A percentile compares a stretch with the other conserved stretches of the same genome.
These are phyloP conservation scores for Cryptococcus sp. DNA, from an alignment of 1,284 basidiomycete species.

Conservation along the genomic window DNA sequence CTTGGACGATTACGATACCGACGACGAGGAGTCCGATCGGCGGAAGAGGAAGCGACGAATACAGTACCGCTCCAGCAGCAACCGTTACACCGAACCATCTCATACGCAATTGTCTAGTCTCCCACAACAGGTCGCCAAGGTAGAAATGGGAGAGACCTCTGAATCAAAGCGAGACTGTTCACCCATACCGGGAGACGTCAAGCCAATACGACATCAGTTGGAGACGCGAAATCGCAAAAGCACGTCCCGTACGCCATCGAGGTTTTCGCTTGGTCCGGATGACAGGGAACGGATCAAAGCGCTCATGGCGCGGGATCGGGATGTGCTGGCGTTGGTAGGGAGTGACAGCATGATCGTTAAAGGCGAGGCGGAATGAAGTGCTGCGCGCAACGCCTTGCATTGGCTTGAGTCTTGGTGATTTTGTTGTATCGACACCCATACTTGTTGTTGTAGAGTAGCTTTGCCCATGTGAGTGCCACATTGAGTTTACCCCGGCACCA, in stretches of 20 bases:
- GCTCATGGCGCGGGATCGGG: constrained; percentile 8
- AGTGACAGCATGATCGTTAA: neutral
- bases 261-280: constrained; percentile 12
- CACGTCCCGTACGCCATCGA: neutral
- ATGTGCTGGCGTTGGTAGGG: neutral
- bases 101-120: no score
- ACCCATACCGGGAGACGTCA: neutral
- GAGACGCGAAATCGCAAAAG: neutral
- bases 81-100: no score
- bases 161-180: neutral
- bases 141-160: neutral
- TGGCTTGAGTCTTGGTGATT: neutral
- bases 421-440: neutral
- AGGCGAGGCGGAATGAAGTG: neutral
- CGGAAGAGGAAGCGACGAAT: neutral
- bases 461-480: neutral
- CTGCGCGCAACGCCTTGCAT: neutral
- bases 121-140: no score
- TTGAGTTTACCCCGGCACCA: neutral
- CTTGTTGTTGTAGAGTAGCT: neutral
- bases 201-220: neutral
- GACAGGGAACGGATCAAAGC: constrained; percentile 7
- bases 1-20: constrained; percentile 20
- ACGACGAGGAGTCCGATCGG: constrained; percentile 15
- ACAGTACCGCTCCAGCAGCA: neutral